Evolutionary conservation across 2,329 filamentous ascomycete species (phyloP), one percentile per base, ranked within the genome.

Genomic region (Dothistroma pini): DNA sequence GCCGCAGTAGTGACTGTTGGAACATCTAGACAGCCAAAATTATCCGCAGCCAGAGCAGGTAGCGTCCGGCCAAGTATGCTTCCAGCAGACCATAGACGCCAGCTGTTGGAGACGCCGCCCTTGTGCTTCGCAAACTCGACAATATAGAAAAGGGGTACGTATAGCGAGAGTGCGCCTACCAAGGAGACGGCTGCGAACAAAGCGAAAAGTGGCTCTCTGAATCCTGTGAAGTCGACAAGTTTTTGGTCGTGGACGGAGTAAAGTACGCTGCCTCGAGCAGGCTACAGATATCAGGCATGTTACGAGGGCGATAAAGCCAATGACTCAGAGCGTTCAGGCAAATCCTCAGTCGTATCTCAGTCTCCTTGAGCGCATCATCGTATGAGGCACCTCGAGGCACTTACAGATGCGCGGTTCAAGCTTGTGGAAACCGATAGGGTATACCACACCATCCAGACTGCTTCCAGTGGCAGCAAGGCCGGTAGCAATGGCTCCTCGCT

Each of bases 391-490:
- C 9, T 21, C 22, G 19, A 51, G 7, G 14, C 12, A 51, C 57
- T 49, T 54, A 55, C 57, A 82, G 11, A 85, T 64, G 74, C 62
- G 81, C 9, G 78, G 25, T 81, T 69, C 2, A 77, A 79, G 41
- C 80, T 79, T 57, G 82, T 81, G 77, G 78, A 83, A 79, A 31
- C 80, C 79, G 58, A 84, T 81, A 75, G 80, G 83, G 53, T 79
- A 79, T 61, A 83, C 79, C 67, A 31, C 58, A 7, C 77, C 63
- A 12, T 60, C 63, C 9, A 63, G 75, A 11, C 80, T 82, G 44
- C 81, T 83, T 1, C 86, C 86, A 6, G 79, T 80, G 1, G 85
- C 83, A 2, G 83, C 81, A 3, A 87, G 68, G 1, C 84, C 84
- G 29, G 86, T 80, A 4, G 84, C 85, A 32, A 89, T 73, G 0